A percentile compares a stretch with the other conserved stretches of the same genome.
These are phyloP conservation scores for Exophiala sideris DNA, from an alignment of 2,329 filamentous ascomycete species.

Conservation along the genomic window DNA sequence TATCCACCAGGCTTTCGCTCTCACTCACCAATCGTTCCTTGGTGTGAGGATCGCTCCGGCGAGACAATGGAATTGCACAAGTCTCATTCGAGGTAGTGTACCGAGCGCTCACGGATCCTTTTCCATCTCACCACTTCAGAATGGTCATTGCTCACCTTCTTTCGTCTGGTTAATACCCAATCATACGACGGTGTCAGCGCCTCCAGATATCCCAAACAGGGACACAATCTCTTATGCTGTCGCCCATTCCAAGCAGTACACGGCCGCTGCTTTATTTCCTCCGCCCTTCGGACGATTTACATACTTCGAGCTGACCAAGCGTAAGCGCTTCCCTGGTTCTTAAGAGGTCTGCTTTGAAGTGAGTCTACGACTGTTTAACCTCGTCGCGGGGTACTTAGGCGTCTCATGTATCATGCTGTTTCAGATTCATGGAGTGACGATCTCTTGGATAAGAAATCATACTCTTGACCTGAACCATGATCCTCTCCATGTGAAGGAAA, in stretches of 20 bases:
- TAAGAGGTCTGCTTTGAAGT: not conserved
- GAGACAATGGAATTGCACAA: too few species aligned
- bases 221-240: too few species aligned
- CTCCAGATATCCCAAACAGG: too few species aligned
- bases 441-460: not conserved
- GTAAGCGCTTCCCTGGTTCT: constrained; percentile 12
- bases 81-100: too few species aligned
- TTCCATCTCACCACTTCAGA: too few species aligned
- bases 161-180: too few species aligned
- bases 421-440: constrained; percentile 4
- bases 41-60: too few species aligned
- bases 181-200: too few species aligned
- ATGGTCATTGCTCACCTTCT: too few species aligned
- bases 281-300: not conserved
- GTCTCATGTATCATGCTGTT: constrained; percentile 9
- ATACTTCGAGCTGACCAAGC: constrained; percentile 9
- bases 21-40: too few species aligned
- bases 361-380: not conserved
- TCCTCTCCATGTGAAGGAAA: not conserved
- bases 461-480: not conserved
- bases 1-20: too few species aligned
- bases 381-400: not conserved
- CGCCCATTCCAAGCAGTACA: not conserved
- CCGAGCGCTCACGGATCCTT: too few species aligned
- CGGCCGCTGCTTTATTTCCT: not conserved